Percentiles rank a stretch among this genome's conserved stretches.
phyloP scores from a whole-genome alignment of 2,329 filamentous ascomycete species.

The Neonectria coccinea region DNA sequence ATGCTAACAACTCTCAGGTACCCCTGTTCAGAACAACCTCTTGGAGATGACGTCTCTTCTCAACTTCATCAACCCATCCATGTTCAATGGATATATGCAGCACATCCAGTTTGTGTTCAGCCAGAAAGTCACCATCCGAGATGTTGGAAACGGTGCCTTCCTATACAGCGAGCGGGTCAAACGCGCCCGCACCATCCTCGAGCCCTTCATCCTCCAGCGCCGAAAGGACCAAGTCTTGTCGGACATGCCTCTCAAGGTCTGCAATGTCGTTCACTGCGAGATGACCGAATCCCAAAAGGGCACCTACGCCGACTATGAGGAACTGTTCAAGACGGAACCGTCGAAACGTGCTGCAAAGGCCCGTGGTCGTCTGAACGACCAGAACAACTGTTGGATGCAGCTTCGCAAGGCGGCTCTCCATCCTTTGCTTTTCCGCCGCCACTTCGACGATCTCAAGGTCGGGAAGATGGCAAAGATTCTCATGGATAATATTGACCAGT shows the following conservation, averaged over 20 bases:
- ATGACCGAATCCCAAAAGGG: conserved; percentile 78
- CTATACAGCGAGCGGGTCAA: conserved; percentile 88
- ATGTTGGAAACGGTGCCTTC: conserved; percentile 82
- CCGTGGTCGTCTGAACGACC: conserved; percentile 62
- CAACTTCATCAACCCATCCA: conserved; percentile 89
- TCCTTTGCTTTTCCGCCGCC: conserved; percentile 84
- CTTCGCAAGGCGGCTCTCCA: conserved; percentile 94
- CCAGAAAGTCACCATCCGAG: conserved; percentile 87
- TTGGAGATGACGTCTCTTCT: conserved; percentile 91
- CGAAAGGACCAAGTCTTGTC: conserved; percentile 93
- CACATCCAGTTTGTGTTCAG: conserved; percentile 90
- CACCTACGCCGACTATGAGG: conserved; percentile 76
- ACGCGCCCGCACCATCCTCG: conserved; percentile 89
- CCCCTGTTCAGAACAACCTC: conserved; percentile 93
- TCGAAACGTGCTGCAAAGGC: conserved; percentile 64
- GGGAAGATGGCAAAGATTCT: conserved; percentile 82
- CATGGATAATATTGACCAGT: conserved; percentile 73
- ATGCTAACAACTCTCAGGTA: conserved; percentile 70
- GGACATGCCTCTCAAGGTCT: conserved; percentile 84
- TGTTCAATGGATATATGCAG: conserved; percentile 82
- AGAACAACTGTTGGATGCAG: conserved; percentile 85
- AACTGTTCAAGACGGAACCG: conserved; percentile 73
- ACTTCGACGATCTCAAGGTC: conserved; percentile 81
- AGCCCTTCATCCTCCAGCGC: conserved; percentile 92
- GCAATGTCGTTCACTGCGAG: conserved; percentile 82